Base-by-base conservation (phyloP, 345 rosid species). In the Arabis alpina region DNA sequence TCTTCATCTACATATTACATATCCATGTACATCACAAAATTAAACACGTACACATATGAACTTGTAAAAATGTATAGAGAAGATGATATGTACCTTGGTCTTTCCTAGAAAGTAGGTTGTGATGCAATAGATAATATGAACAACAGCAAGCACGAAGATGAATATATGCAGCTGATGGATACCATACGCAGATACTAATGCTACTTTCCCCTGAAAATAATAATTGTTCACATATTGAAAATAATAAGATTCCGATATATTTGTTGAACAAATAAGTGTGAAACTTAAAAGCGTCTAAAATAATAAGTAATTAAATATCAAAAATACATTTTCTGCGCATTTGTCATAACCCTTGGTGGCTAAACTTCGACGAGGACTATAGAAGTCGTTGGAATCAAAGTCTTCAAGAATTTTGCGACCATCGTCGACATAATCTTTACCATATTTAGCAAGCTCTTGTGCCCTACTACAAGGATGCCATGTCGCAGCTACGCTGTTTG, bases 141-240 rank as follows among this genome's bases (percentile, higher is more conserved):
- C 76, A 51, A 83, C 54, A 58, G 94, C 97, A 3, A 90, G 77
- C 23, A 90, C 80, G 80, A 90, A 90, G 79, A 90, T 88, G 86
- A 90, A 90, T 43, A 86, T 77, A 66, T 90, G 97, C 5, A 90
- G 86, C 80, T 88, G 89, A 54, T 90, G 92, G 76, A 90, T 79
- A 40, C 86, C 94, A 66, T 88, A 90, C 1, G 88, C 78, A 12
- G 97, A 85, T 39, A 86, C 87, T 56, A 90, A 72, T 4, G 97
- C 84, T 63, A 85, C 83, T 83, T 80, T 77, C 2, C 85, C 90
- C 96, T 88, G 92, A 41, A 79, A 73, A n/a, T 3, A 73, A n/a
- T 3, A 3, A 16, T 45, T 30, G 4, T 62, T 30, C 10, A 63
- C 32, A 63, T 15, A 52, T 15, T 25, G 2, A 49, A 27, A 36